Conservation (phyloP, 768 basidiomycete genomes). For the Agaricus subrufescens region DNA sequence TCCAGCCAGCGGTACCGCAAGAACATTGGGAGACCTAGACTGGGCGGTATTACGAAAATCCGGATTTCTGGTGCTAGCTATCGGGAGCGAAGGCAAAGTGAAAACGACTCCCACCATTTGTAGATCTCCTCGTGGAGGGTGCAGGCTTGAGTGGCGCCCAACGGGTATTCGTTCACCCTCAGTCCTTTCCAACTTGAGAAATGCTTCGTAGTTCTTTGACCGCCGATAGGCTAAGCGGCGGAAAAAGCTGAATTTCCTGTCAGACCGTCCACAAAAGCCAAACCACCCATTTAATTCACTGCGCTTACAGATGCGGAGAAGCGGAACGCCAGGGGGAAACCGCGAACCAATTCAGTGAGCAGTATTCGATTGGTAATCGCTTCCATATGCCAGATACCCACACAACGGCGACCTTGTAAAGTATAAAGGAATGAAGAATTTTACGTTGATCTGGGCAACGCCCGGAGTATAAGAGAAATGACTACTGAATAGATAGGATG, state of each 20-base stretch:
- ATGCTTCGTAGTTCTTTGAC: slow-evolving; percentile 2
- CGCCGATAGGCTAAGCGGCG: slow-evolving; percentile 9
- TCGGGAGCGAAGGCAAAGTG: neutral
- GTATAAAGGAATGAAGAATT: neutral
- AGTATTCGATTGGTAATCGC: neutral
- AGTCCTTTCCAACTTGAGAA: neutral
- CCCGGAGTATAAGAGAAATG: neutral
- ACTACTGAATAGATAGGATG: neutral
- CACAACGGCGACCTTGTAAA: neutral
- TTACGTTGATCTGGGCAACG: neutral
- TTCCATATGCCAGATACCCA: neutral
- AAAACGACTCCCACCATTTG: neutral
- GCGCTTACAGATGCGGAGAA: neutral
- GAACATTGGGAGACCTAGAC: neutral
- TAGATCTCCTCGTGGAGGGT: neutral
- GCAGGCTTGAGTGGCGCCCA: slow-evolving; percentile 1
- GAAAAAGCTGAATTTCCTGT: slow-evolving; percentile 1
- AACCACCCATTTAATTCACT: neutral
- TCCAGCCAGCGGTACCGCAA: slow-evolving; percentile 2
- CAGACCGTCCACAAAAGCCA: neutral
- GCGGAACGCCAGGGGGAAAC: neutral
- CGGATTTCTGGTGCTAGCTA: neutral
- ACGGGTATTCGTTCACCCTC: neutral
- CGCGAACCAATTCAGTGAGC: neutral
- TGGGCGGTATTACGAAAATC: slow-evolving; percentile 1